A percentile compares a stretch with the other conserved stretches of the same genome.
phyloP scores from a whole-genome alignment of 163 green algal species.

The Chlamydomonas reinhardtii region DNA sequence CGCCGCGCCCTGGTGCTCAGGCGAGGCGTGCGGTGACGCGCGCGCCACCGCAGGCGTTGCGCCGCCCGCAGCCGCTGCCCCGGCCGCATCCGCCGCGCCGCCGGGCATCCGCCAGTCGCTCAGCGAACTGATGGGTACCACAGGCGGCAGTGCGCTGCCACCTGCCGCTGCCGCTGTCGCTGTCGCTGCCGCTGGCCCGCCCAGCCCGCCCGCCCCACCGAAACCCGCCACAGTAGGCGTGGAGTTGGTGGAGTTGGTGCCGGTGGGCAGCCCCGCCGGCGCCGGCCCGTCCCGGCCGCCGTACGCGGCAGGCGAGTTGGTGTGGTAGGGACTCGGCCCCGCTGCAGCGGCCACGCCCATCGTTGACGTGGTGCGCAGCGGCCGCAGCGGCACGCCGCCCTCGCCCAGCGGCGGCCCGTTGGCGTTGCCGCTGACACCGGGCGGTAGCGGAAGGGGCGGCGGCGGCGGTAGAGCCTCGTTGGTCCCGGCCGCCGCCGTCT shows the following conservation, averaged over 20 bases:
- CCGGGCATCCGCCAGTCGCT: constrained; percentile 39
- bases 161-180: not conserved
- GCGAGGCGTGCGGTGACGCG: not conserved
- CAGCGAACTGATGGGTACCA: constrained; percentile 37
- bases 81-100: not conserved
- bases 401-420: not conserved
- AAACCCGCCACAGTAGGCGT: constrained; percentile 25
- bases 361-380: not conserved
- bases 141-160: not conserved
- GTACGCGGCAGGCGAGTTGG: constrained; percentile 4
- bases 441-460: constrained; percentile 1
- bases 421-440: not conserved
- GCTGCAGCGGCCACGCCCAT: not conserved
- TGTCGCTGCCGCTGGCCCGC: not conserved
- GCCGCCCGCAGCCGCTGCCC: not conserved
- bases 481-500: constrained; percentile 1
- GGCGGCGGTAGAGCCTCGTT: not conserved
- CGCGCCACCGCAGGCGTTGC: not conserved
- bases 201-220: not conserved
- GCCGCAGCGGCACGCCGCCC: constrained; percentile 20
- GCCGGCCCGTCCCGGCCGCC: constrained; percentile 7
- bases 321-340: constrained; percentile 39
- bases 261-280: not conserved
- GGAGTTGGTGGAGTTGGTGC: not conserved
- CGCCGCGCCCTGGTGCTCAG: not conserved